Evolutionary conservation across 306 rosid genomes (phyloP), one percentile per base, ranked within the genome.

Genomic region (Corylus heterophylla): DNA sequence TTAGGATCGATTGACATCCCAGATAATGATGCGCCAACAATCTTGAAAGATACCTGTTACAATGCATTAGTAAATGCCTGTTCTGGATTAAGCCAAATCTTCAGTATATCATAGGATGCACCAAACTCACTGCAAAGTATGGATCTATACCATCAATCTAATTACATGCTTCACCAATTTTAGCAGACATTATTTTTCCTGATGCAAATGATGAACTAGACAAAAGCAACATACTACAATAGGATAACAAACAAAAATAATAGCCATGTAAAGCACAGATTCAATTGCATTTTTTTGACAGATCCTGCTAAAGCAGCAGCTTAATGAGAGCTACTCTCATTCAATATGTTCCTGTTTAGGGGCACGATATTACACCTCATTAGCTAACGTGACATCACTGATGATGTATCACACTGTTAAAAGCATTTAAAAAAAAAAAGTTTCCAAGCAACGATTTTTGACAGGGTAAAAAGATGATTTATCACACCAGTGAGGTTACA

Each of bases 21-120:
- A 81, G 99, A 92, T 74, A 89, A 71, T n/a, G 99, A 90, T 71
- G 94, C 96, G 77, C 98, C 98, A 54, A 69, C 89, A 79, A 95
- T 83, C 89, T 88, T 95, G 91, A 90, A 91, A 11, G 93, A 93
- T 55, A 82, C 97, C 98, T 95, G 88, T 49, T 56, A 73, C 74
- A 66, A 71, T 49, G 63, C 69, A 76, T 64, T 9, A 68, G 72
- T 22, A 74, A 84, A 83, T 8, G 67, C 59, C 42, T 69, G 62
- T 47, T 68, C 80, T 75, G 72, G 79, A 66, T 70, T 62, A 78
- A 67, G 54, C 16, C 73, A 69, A 74, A 71, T 64, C 61, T 12
- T 52, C n/a, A 63, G 49, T 54, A 35, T 64, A 50, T 37, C 68
- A 47, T 29, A 83, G 62, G 63, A 76, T 22, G 16, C 31, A 63